Percentiles rank a stretch among this genome's conserved stretches.
Evolutionary conservation across 805 yeast genomes (phyloP).

Genomic region (Kuraishia ogatae): DNA sequence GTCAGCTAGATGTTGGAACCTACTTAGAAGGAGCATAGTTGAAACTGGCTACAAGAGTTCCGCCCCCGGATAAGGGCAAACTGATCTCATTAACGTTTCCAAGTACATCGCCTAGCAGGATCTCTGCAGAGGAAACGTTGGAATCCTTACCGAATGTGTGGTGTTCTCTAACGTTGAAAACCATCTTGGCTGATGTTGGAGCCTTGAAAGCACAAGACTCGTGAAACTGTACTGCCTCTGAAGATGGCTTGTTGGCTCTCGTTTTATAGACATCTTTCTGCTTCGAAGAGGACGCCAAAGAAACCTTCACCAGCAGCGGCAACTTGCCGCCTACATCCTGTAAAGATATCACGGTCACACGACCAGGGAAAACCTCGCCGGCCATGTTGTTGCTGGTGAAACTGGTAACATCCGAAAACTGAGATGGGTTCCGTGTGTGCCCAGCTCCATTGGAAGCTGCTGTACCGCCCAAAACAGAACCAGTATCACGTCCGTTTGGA

Average conservation of each 20-base stretch:
- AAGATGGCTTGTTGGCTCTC: conserved; percentile 40
- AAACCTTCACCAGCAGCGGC: conserved; percentile 42
- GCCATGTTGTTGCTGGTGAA: conserved; percentile 25
- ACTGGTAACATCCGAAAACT: conserved; percentile 23
- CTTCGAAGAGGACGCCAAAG: conserved; percentile 27
- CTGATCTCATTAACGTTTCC: conserved; percentile 35
- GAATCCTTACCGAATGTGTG: conserved; percentile 67
- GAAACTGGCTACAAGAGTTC: conserved; percentile 29
- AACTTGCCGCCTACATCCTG: conserved; percentile 12
- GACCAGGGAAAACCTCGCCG: conserved; percentile 40
- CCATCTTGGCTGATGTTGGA: conserved; percentile 47
- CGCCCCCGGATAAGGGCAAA: conserved; percentile 30
- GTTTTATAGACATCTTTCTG: conserved; percentile 60
- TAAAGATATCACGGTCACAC: conserved; percentile 37
- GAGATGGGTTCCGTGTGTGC: conserved; percentile 9
- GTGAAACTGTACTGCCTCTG: conserved; percentile 43
- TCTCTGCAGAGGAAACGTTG: conserved; percentile 51
- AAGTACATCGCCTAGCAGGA: conserved; percentile 41
- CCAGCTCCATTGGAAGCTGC: conserved; percentile 6
- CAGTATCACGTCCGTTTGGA: conserved; percentile 5
- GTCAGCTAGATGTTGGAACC: no score
- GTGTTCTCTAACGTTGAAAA: conserved; percentile 54
- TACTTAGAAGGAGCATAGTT: conserved; percentile 15
- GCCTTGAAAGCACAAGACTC: conserved; percentile 66
- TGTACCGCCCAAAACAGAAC: conserved; percentile 4